Percentiles rank a stretch among this genome's conserved stretches.
Conservation (phyloP, 2,329 filamentous ascomycete species). For the Trichophyton mentagrophytes region DNA sequence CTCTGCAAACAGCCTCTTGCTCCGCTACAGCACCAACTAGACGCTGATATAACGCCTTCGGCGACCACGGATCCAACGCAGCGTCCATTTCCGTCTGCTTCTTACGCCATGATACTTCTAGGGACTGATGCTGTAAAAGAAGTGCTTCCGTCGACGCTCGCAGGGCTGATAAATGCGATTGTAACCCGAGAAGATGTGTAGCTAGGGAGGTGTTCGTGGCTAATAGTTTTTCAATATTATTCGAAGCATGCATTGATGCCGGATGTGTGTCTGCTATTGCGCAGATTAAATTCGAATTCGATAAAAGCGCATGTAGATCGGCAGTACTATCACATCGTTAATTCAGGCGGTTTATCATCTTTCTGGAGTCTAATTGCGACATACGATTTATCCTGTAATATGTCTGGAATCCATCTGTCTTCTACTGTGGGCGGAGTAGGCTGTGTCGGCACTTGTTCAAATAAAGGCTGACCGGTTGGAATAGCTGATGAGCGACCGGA, state of each 20-base stretch:
- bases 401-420: conserved; percentile 60
- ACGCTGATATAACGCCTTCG: conserved; percentile 72
- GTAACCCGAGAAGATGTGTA: conserved; percentile 28
- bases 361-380: conserved; percentile 15
- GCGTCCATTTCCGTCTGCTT: conserved; percentile 84
- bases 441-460: conserved; percentile 10
- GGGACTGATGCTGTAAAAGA: conserved; percentile 66
- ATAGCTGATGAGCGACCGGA: conserved; percentile 9
- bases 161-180: conserved; percentile 37
- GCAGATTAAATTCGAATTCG: conserved; percentile 53
- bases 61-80: conserved; percentile 71
- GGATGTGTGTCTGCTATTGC: conserved; percentile 68
- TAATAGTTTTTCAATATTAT: conserved; percentile 52
- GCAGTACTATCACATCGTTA: conserved; percentile 16
- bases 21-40: conserved; percentile 65
- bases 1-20: conserved; percentile 67
- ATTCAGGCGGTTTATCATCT: neutral
- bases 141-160: conserved; percentile 65
- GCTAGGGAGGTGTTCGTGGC: conserved; percentile 61
- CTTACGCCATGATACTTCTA: conserved; percentile 83
- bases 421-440: conserved; percentile 36
- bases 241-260: conserved; percentile 53
- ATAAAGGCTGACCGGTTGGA: conserved; percentile 9
- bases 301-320: conserved; percentile 63
- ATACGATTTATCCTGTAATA: conserved; percentile 71